These are phyloP conservation scores for Saccharomycopsis vini DNA, from an alignment of 805 yeast genomes.

Conservation along the genomic window DNA sequence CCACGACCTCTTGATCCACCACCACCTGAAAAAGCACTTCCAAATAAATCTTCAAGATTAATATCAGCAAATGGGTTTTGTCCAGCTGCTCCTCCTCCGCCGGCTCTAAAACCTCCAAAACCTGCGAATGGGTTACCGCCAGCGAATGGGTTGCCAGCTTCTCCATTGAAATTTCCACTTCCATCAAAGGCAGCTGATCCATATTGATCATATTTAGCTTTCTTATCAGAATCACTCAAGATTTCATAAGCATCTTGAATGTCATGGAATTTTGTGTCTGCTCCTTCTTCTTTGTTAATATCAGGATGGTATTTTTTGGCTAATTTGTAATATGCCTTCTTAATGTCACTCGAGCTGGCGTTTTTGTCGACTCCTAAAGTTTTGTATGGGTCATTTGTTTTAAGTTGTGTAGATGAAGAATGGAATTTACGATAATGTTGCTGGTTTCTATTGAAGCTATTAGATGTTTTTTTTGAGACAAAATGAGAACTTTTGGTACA, in stretches of 20 bases:
- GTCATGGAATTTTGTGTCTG: slow-evolving; percentile 84
- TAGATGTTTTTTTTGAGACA: too few relatives aligned
- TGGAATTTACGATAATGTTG: slow-evolving; percentile 41
- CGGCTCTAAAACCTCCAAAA: slow-evolving; percentile 49
- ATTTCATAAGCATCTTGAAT: slow-evolving; percentile 93
- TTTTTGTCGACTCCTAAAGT: slow-evolving; percentile 65
- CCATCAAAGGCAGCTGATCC: slow-evolving; percentile 81
- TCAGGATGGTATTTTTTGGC: slow-evolving; percentile 97
- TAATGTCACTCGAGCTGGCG: slow-evolving; percentile 78
- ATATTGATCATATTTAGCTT: slow-evolving; percentile 83
- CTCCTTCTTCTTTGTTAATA: slow-evolving; percentile 82
- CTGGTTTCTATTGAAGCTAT: too few relatives aligned
- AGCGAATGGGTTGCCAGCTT: slow-evolving; percentile 33
- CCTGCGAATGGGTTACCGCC: slow-evolving; percentile 42
- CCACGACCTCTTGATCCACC: slow-evolving; percentile 29
- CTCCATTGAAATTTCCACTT: slow-evolving; percentile 38
- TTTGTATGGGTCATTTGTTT: slow-evolving; percentile 68
- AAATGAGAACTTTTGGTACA: too few relatives aligned
- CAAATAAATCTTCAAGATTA: slow-evolving; percentile 57
- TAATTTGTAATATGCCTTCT: slow-evolving; percentile 85
- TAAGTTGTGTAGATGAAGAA: slow-evolving; percentile 25
- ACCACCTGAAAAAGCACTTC: slow-evolving; percentile 39
- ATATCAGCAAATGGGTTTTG: slow-evolving; percentile 32
- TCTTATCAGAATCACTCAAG: slow-evolving; percentile 73
- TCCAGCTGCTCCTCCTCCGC: slow-evolving; percentile 45